Conservation (phyloP, 345 rosid genomes). For the Firmiana major region DNA sequence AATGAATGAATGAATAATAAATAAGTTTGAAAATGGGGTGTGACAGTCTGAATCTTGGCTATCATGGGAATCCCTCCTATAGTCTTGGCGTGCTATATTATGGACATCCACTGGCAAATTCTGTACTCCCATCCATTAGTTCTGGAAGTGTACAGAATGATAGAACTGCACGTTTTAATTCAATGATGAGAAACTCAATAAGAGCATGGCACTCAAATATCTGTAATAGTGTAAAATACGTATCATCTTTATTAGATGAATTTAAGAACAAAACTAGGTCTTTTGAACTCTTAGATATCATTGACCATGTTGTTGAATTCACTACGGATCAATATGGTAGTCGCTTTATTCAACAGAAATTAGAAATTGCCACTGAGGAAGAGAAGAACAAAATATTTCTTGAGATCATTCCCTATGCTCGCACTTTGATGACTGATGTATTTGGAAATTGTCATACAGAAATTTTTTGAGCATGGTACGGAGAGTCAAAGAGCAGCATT, state of each 20-base stretch:
- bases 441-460: too few species aligned
- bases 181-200: too few species aligned
- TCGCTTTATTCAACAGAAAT: too few species aligned
- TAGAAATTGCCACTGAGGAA: too few species aligned
- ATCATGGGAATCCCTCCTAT: constrained; percentile 48
- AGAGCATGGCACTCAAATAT: constrained; percentile 72
- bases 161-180: constrained; percentile 42
- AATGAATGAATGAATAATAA: too few species aligned
- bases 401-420: too few species aligned
- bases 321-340: too few species aligned
- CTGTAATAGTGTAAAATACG: constrained; percentile 43
- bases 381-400: too few species aligned
- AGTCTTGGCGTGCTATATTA: constrained; percentile 43
- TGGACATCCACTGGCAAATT: constrained; percentile 43
- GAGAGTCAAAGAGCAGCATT: too few species aligned
- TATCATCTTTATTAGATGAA: constrained; percentile 65
- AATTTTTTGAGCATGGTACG: too few species aligned
- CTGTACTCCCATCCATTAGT: constrained; percentile 48
- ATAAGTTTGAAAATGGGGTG: too few species aligned
- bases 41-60: constrained; percentile 33
- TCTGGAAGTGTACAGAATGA: constrained; percentile 54
- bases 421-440: too few species aligned
- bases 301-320: constrained; percentile 80
- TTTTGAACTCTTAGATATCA: constrained; percentile 66
- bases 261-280: constrained; percentile 75